These are phyloP conservation scores for Cunninghamia lanceolata DNA, from an alignment of 75 land plant genomes.

Conservation along the genomic window DNA sequence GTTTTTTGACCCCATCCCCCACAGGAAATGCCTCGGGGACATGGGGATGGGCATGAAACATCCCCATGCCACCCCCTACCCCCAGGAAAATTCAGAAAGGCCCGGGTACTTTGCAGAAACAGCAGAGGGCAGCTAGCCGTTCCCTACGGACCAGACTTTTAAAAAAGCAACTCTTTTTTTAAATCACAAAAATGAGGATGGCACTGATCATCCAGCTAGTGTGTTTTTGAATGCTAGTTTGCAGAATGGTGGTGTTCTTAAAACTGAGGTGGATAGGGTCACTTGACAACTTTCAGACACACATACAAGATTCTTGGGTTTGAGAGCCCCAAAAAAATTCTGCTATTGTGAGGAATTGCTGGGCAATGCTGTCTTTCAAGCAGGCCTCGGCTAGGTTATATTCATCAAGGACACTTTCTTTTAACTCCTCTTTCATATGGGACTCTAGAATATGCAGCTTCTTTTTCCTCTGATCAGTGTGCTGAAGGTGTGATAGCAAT, in stretches of 20 bases:
- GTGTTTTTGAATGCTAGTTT: slow-evolving; percentile 96
- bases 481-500: slow-evolving; percentile 98
- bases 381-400: slow-evolving; percentile 95
- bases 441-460: slow-evolving; percentile 94
- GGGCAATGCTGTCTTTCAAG: slow-evolving; percentile 94
- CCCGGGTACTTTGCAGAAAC: too few relatives aligned
- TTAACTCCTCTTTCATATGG: slow-evolving; percentile 95
- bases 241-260: slow-evolving; percentile 88
- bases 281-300: slow-evolving; percentile 95
- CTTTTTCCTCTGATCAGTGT: slow-evolving; percentile 98
- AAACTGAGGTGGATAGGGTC: slow-evolving; percentile 97
- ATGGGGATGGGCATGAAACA: too few relatives aligned
- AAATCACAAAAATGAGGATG: slow-evolving; percentile 55
- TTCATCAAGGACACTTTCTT: slow-evolving; percentile 94
- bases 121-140: too few relatives aligned
- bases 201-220: slow-evolving; percentile 95
- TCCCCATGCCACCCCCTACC: too few relatives aligned
- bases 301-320: slow-evolving; percentile 89
- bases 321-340: slow-evolving; percentile 94
- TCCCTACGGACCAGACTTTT: too few relatives aligned
- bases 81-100: too few relatives aligned
- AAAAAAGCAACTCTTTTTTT: too few relatives aligned
- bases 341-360: slow-evolving; percentile 63
- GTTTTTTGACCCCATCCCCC: too few relatives aligned
- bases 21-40: too few relatives aligned